Evolutionary conservation across 257 asterid species (phyloP), one percentile per base, ranked within the genome.

Genomic region (Marsdenia floribunda): DNA sequence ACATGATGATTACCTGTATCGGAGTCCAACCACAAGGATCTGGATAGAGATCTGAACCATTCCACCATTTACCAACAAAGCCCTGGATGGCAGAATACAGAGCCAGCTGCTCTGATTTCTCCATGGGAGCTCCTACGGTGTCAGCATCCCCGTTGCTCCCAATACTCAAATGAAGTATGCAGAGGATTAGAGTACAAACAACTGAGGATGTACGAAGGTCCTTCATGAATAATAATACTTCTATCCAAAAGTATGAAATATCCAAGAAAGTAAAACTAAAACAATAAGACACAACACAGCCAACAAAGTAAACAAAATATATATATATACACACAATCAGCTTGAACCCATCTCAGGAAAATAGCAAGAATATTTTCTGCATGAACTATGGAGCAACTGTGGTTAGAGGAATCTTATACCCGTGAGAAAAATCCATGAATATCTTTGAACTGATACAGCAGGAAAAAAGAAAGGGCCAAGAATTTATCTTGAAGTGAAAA

Each of bases 11-110:
- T 73, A 88, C 99, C 97, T 88, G 98, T 16, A 95, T 90, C 4
- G 99, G 99, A 52, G 98, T 95, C 98, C 99, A 95, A 46, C 99
- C 99, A 84, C 99, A 95, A 35, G 99, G 99, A 87, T 95, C 99
- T 46, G 99, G 98, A 85, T 88, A 95, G 68, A 95, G 98, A 88
- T 95, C 98, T 54, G 98, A 95, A 18, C 99, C 99, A 79, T 95
- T 95, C 99, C 99, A 95, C 96, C 96, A 88, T 72, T 83, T 84
- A 14, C 99, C 97, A 16, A 90, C 98, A 86, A 95, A 92, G 14
- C 90, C 93, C 78, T 95, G 99, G 86, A 95, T 89, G 24, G 96
- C 81, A 66, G 90, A 87, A 76, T 86, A 95, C 87, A 95, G 59
- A 70, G 98, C 90, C 0, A 81, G 85, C 81, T 86, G 88, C 71